These are phyloP conservation scores for Metschnikowia kofuensis DNA, from an alignment of 805 yeast species.

Conservation along the genomic window DNA sequence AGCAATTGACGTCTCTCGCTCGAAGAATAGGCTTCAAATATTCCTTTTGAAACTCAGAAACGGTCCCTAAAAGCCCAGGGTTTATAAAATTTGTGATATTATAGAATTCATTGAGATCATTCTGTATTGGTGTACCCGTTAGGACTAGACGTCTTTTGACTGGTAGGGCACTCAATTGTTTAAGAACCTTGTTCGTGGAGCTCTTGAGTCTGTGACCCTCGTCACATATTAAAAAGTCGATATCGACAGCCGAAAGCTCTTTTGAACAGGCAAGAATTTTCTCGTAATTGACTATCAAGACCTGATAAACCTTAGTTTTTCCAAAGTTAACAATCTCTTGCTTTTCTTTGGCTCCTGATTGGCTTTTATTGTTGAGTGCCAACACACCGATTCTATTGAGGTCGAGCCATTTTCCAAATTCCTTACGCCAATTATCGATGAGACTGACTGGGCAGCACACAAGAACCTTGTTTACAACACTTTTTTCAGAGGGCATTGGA, in stretches of 20 bases:
- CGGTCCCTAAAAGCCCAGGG: conserved; percentile 75
- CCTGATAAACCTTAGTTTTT: conserved; percentile 71
- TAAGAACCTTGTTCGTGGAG: conserved; percentile 65
- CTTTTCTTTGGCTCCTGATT: conserved; percentile 51
- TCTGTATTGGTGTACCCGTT: conserved; percentile 93
- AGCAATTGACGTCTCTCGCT: conserved; percentile 63
- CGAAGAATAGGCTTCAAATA: conserved; percentile 68
- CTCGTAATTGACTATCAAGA: conserved; percentile 85
- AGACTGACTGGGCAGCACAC: conserved; percentile 92
- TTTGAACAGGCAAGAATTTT: conserved; percentile 55
- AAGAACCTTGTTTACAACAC: conserved; percentile 54
- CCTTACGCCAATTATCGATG: conserved; percentile 82
- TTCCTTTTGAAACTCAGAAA: conserved; percentile 53
- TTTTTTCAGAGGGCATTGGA: conserved; percentile 37
- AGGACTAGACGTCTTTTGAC: conserved; percentile 60
- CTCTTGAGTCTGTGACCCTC: conserved; percentile 93
- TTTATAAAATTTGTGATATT: conserved; percentile 79
- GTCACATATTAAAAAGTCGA: conserved; percentile 83
- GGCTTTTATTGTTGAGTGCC: conserved; percentile 47
- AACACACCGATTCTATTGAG: conserved; percentile 62
- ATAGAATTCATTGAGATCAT: conserved; percentile 81
- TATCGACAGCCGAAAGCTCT: conserved; percentile 44
- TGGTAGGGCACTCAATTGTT: conserved; percentile 54
- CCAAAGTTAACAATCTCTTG: conserved; percentile 59
- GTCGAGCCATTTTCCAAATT: conserved; percentile 87